Conservation (phyloP, 108 stramenopile genomes). For the Aureococcus anophagefferens region DNA sequence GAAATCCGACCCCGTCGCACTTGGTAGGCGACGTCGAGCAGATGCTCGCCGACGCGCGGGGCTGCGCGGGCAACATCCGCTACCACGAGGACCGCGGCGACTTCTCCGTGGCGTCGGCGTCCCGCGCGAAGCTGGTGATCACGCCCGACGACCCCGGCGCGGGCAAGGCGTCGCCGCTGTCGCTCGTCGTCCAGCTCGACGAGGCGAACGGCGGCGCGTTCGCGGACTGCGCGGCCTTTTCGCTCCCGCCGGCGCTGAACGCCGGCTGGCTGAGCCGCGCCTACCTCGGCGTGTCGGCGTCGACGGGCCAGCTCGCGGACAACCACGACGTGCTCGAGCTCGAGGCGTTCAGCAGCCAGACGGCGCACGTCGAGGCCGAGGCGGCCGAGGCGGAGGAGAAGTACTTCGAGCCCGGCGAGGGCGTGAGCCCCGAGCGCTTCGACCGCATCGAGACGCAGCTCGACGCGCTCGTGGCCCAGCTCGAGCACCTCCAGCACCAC, state of each 20-base stretch:
- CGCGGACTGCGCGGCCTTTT: background rate
- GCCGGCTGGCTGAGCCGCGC: constrained; percentile 20
- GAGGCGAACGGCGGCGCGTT: background rate
- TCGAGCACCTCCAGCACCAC: constrained; percentile 15
- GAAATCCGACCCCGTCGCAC: too few species aligned
- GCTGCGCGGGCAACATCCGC: constrained; percentile 32
- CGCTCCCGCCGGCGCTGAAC: constrained; percentile 6
- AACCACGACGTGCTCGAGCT: constrained; percentile 53
- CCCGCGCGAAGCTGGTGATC: constrained; percentile 2
- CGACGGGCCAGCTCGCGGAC: constrained; percentile 59
- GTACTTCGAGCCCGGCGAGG: background rate
- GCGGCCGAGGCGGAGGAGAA: background rate
- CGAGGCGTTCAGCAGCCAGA: constrained; percentile 8
- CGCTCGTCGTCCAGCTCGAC: background rate
- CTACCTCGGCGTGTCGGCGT: constrained; percentile 39
- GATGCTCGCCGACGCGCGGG: background rate
- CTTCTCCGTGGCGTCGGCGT: constrained; percentile 23
- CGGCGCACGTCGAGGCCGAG: constrained; percentile 1
- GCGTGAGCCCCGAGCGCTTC: background rate
- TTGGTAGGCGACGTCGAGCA: background rate
- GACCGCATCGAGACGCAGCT: constrained; percentile 1
- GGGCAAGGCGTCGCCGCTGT: background rate
- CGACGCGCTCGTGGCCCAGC: constrained; percentile 6
- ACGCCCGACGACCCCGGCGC: background rate
- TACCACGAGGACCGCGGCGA: constrained; percentile 48